Conservation (phyloP, 1,284 basidiomycete genomes). For the Moesziomyces globuligerus region DNA sequence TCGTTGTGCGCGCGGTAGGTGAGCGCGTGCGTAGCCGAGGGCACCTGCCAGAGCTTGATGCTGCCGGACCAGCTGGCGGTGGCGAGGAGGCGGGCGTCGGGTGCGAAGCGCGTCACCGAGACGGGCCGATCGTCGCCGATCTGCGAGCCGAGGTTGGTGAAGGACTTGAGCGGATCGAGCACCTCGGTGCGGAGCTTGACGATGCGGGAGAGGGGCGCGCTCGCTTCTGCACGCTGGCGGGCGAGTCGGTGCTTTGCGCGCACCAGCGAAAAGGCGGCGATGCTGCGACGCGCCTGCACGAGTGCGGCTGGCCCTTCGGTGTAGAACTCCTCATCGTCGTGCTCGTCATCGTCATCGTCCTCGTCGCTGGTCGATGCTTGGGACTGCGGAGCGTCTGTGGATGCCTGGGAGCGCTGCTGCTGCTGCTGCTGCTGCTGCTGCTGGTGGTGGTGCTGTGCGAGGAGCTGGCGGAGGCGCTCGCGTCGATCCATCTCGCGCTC, state of each 20-base stretch:
- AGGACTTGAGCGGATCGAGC: constrained; percentile 89
- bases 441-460: constrained; percentile 68
- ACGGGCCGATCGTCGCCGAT: constrained; percentile 95
- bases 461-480: constrained; percentile 91
- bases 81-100: constrained; percentile 85
- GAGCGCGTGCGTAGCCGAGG: constrained; percentile 70
- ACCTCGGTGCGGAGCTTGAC: constrained; percentile 90
- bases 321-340: constrained; percentile 90
- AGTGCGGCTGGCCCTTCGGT: constrained; percentile 88
- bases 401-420: no score
- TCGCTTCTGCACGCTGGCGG: constrained; percentile 86
- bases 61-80: constrained; percentile 96
- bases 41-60: constrained; percentile 94
- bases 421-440: constrained; percentile 65
- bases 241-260: constrained; percentile 92
- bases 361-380: constrained; percentile 71
- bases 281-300: constrained; percentile 80
- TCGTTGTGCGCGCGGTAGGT: constrained; percentile 79
- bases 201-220: constrained; percentile 86
- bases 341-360: constrained; percentile 21
- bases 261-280: constrained; percentile 91
- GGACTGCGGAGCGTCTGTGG: no score
- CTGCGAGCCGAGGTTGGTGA: constrained; percentile 92
- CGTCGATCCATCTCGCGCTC: constrained; percentile 80
- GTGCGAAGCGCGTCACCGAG: constrained; percentile 92